phyloP scores from a whole-genome alignment of 108 stramenopile species.

The Nitzschia sp. region DNA sequence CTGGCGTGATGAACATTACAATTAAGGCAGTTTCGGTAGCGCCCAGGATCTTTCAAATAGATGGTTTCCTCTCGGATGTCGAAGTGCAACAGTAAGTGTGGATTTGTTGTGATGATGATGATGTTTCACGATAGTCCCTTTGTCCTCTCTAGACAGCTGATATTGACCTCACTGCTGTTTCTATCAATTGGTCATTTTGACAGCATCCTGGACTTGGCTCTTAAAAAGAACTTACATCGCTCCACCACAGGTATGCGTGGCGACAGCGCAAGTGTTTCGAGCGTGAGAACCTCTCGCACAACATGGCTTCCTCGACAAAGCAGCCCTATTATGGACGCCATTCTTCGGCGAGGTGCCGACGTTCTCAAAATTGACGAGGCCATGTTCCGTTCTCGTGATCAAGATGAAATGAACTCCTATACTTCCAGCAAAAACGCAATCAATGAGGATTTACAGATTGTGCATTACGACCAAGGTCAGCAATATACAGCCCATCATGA shows the following conservation, averaged over 20 bases:
- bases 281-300: conserved; percentile 43
- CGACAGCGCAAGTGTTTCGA: conserved; percentile 21
- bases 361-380: conserved; percentile 48
- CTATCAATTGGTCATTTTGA: not conserved
- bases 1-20: conserved; percentile 46
- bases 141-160: no score
- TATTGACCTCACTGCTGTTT: no score
- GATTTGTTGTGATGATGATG: no score
- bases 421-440: conserved; percentile 4
- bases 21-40: conserved; percentile 41
- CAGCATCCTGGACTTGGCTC: conserved; percentile 31
- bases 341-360: conserved; percentile 53
- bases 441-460: conserved; percentile 51
- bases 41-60: conserved; percentile 64
- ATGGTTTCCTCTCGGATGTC: conserved; percentile 52
- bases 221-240: conserved; percentile 40
- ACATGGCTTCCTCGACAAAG: conserved; percentile 43
- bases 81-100: conserved; percentile 60
- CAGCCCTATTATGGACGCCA: conserved; percentile 43
- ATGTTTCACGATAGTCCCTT: no score
- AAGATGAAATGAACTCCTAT: not conserved
- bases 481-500: conserved; percentile 61
- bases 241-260: conserved; percentile 34
- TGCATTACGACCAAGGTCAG: conserved; percentile 44
- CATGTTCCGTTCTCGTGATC: conserved; percentile 34